Base-by-base conservation (phyloP, 1,284 basidiomycete genomes). In the Cryptococcus neoformans region DNA sequence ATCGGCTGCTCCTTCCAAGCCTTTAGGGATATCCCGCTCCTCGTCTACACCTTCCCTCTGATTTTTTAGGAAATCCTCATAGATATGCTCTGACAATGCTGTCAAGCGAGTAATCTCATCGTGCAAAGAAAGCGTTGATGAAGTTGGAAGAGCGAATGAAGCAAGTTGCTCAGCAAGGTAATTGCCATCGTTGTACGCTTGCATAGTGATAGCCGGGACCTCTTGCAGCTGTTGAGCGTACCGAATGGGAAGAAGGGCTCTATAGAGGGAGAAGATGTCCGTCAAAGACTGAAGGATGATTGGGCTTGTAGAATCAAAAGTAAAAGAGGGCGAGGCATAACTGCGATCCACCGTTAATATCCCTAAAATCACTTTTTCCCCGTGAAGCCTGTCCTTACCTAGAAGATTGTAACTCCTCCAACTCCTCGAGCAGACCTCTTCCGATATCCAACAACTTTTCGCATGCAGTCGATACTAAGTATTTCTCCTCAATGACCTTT, bases 111-210 rank as follows among this genome's bases (percentile, higher is more conserved):
- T n/a, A 16, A 40, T 16, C 37, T 51, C 50, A 10, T 38, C 50
- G 4, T 40, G 8, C 12, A 51, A 11, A 3, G 28, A 28, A 28
- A 28, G 28, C 28, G 28, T 28, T 28, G 37, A 74, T 10, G 83
- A 71, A 70, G 83, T 80, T 46, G 75, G 79, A 57, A 35, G 53
- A 64, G 4, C n/a, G 42, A 44, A 44, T n/a, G 81, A 75, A 28
- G 3, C 28, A 28, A 28, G 28, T 28, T 28, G 28, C 28, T 3
- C 3, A 28, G 28, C 28, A 11, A 97, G 79, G 73, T 88, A 92
- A 34, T 83, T 72, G 65, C 87, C 92, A 63, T 96, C 90, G 74
- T 98, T 98, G 28, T 89, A 86, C 70, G 90, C 89, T 52, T 87
- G 85, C 82, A 97, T 87, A 1, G 84, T 80, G 35, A 83, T 77